Conservation (phyloP, 192 early-diverging fungal genomes). For the Coemansia aciculifera region DNA sequence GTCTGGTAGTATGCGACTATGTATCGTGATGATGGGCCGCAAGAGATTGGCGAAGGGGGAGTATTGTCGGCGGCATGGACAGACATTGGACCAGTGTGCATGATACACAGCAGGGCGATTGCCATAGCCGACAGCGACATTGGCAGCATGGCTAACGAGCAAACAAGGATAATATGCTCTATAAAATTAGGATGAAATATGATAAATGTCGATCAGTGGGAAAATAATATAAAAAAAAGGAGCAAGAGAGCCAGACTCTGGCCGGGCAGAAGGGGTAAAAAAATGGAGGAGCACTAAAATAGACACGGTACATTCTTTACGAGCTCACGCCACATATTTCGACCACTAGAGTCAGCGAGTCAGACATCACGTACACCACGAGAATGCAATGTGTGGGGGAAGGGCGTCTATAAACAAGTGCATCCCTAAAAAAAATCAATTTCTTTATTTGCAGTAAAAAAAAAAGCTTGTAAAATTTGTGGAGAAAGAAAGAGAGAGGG, state of each 20-base stretch:
- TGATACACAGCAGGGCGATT: neutral
- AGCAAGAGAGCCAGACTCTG: neutral
- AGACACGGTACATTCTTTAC: neutral
- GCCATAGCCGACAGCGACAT: constrained; percentile 3
- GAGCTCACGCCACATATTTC: too few species aligned
- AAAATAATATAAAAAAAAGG: neutral
- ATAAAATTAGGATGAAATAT: neutral
- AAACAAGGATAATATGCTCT: neutral
- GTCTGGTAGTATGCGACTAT: constrained; percentile 52
- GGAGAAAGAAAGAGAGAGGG: neutral
- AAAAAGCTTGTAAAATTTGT: neutral
- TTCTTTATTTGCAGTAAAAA: neutral
- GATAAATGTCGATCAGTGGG: neutral
- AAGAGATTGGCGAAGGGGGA: neutral
- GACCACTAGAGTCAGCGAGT: too few species aligned
- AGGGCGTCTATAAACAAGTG: neutral
- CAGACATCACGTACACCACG: too few species aligned
- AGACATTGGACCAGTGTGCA: neutral
- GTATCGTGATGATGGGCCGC: constrained; percentile 50
- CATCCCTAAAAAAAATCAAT: neutral
- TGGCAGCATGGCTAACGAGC: constrained; percentile 2
- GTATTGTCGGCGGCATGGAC: neutral
- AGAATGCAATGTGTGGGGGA: neutral
- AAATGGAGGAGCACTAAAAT: neutral
- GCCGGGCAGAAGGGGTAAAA: too few species aligned